These are phyloP conservation scores for Suillus discolor DNA, from an alignment of 768 basidiomycete genomes.

Conservation along the genomic window DNA sequence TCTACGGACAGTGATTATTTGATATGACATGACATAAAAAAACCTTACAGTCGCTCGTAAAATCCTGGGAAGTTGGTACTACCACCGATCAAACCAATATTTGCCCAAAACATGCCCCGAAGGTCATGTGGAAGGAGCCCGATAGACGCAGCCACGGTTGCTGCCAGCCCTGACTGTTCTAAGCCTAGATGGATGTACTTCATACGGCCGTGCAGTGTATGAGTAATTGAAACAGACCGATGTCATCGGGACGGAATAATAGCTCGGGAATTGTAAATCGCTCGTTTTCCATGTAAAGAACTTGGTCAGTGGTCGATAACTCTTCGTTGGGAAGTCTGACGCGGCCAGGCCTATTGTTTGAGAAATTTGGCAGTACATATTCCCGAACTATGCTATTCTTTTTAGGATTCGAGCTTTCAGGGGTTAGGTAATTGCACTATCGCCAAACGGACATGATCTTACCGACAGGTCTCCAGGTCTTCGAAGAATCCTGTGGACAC, in stretches of 20 bases:
- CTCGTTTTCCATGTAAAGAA: constrained; percentile 89
- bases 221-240: constrained; percentile 56
- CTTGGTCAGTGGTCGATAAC: constrained; percentile 58
- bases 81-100: constrained; percentile 90
- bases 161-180: constrained; percentile 78
- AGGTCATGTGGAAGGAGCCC: constrained; percentile 74
- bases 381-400: constrained; percentile 77
- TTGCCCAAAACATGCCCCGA: constrained; percentile 94
- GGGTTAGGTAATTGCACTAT: constrained; percentile 21
- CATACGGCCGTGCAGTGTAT: constrained; percentile 13
- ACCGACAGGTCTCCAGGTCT: constrained; percentile 84
- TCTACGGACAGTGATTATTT: constrained; percentile 41
- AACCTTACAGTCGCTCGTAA: constrained; percentile 69
- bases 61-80: constrained; percentile 77
- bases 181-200: constrained; percentile 51
- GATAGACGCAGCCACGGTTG: constrained; percentile 77
- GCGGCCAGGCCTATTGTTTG: constrained; percentile 61
- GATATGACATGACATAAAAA: neutral
- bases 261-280: constrained; percentile 92
- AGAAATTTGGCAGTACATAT: constrained; percentile 90
- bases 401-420: constrained; percentile 52
- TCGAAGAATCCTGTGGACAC: constrained; percentile 70
- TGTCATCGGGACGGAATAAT: constrained; percentile 87
- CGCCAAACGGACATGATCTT: constrained; percentile 33
- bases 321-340: constrained; percentile 57